Base-by-base conservation (phyloP, 192 early-diverging fungal genomes). In the Fimicolochytrium jonesii region DNA sequence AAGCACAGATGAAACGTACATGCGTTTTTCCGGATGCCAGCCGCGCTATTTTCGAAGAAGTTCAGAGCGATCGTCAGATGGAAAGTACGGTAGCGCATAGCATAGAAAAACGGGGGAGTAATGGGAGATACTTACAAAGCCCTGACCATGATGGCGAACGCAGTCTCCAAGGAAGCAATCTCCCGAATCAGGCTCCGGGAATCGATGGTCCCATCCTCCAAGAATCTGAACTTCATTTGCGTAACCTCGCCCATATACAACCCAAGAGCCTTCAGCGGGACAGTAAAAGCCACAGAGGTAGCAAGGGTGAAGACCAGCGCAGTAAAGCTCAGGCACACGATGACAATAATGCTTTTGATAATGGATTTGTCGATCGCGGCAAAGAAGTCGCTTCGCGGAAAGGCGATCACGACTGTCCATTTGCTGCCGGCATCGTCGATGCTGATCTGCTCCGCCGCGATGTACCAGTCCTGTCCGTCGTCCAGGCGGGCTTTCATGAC, bases 301-400 rank as follows among this genome's bases (percentile, higher is more conserved):
- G 17, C 52, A 26, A 28, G 9, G 22, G 33, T 35, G 29, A 54
- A 33, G 17, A 54, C 17, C 6, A 54, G 17, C 10, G 29, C 52
- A 11, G 33, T 30, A 54, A 54, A 9, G 33, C 29, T 33, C 17
- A 54, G 30, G 29, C 25, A 28, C 9, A 7, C 15, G 32, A 54
- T 54, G 52, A 54, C 33, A 15, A 35, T 54, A 30, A 59, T 59
- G 44, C 48, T 30, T 23, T 54, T 59, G 23, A 13, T 57, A 25
- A 59, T 59, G 17, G 23, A 28, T 28, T 59, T 50, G 51, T 59
- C 57, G 47, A 59, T 56, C 6, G 9, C 23, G 6, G 9, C 6
- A 25, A 57, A 59, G 47, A 59, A 59, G 28, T 59, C 57, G 15
- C 54, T 9, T 11, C 57, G 57, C 11, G 57, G 57, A 26, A 59